phyloP scores from a whole-genome alignment of 257 asterid species.

The Solanum sitiens region DNA sequence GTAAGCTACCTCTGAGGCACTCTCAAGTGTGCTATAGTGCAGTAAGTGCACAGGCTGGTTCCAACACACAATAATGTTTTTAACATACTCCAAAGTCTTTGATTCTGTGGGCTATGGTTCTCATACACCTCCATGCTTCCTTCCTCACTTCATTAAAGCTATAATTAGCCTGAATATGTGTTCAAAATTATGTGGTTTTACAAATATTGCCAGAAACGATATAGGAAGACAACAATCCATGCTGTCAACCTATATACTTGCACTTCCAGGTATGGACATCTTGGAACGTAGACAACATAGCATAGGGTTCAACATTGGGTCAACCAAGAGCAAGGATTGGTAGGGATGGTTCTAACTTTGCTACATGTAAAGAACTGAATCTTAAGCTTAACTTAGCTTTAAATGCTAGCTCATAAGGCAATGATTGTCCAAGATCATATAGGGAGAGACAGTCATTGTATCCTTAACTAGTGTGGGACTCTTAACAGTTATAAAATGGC shows the following conservation, averaged over 20 bases:
- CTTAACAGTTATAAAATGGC: neutral
- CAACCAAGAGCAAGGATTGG: neutral
- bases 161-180: neutral
- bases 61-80: neutral
- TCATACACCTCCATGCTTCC: neutral
- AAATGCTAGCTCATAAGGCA: neutral
- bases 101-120: neutral
- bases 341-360: neutral
- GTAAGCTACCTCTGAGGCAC: neutral
- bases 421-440: neutral
- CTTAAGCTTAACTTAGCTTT: neutral
- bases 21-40: neutral
- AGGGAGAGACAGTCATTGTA: neutral
- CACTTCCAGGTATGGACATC: neutral
- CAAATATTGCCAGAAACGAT: neutral
- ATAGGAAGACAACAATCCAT: neutral
- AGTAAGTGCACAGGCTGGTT: neutral
- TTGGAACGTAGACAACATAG: neutral
- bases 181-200: neutral
- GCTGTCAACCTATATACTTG: neutral
- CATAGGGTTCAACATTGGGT: neutral
- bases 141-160: neutral
- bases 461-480: neutral
- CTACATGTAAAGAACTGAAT: neutral
- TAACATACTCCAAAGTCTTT: neutral